A percentile compares a stretch with the other conserved stretches of the same genome.
Conservation (phyloP, 805 yeast genomes). For the Cyberlindnera galapagoensis region DNA sequence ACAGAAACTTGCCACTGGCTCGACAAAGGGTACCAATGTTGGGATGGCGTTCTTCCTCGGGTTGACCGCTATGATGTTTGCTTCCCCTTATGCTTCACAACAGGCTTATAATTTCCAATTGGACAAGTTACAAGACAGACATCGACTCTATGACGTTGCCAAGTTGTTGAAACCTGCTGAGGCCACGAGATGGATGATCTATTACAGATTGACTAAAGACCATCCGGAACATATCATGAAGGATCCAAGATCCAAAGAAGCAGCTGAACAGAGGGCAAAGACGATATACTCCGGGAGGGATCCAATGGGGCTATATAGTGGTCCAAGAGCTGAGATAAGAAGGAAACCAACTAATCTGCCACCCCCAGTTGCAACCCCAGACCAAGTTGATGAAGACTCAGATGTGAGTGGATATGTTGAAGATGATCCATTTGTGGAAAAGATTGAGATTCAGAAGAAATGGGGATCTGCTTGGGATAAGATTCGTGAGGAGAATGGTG, state of each 20-base stretch:
- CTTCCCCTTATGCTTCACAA: slow-evolving; percentile 27
- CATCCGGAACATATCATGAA: slow-evolving; percentile 47
- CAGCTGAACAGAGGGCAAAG: slow-evolving; percentile 22
- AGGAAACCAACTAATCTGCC: slow-evolving; percentile 4
- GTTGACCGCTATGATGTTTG: slow-evolving; percentile 30
- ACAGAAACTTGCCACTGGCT: slow-evolving; percentile 28
- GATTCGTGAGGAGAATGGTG: slow-evolving; percentile 26
- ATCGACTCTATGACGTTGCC: slow-evolving; percentile 26
- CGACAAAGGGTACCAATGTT: slow-evolving; percentile 33
- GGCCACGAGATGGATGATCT: slow-evolving; percentile 41
- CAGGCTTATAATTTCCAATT: slow-evolving; percentile 28
- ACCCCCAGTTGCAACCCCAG: neutral
- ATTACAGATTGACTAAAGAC: slow-evolving; percentile 43
- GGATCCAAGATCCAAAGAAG: slow-evolving; percentile 43
- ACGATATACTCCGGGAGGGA: slow-evolving; percentile 30
- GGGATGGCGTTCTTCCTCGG: slow-evolving; percentile 37
- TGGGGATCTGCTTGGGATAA: slow-evolving; percentile 32
- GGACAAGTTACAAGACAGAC: slow-evolving; percentile 25
- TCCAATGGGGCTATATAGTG: slow-evolving; percentile 32
- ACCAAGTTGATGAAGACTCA: neutral
- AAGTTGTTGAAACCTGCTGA: slow-evolving; percentile 26
- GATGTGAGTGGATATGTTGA: slow-evolving; percentile 4
- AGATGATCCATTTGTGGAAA: slow-evolving; percentile 22
- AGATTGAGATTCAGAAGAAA: slow-evolving; percentile 1
- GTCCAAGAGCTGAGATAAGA: slow-evolving; percentile 22